Base-by-base conservation (phyloP, 208 protist genomes). In the Acanthamoeba culbertsoni region DNA sequence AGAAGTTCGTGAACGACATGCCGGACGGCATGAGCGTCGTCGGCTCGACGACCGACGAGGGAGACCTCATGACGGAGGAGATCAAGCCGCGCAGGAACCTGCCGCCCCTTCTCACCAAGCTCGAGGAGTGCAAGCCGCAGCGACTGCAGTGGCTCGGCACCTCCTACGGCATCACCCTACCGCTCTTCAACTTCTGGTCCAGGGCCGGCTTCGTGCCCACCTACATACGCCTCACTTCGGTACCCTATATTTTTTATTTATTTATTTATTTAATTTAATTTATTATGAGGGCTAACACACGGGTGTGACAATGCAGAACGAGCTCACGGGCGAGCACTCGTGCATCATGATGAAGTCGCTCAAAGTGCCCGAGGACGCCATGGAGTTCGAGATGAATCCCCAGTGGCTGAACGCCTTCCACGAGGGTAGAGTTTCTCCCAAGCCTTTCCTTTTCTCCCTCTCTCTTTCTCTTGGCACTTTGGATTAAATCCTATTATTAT, bases 291-390 rank as follows among this genome's bases (percentile, higher is more conserved):
- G 20, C 77, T 37, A 51, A 10, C 42, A 14, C 53, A 10, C 18
- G 20, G 12, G 16, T 48, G 37, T 59, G 28, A 31, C 20, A 33
- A 68, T n/a, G n/a, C 16, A 90, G 20, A 99, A 99, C 94, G 99
- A 99, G 86, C 95, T 99, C 31, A 99, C 99, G 18, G 99, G 99
- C 6, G 99, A 99, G 97, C 98, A 99, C 96, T 99, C 99, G 57
- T 99, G 98, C 82, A 99, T 99, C 57, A 99, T 99, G 98, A 93
- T 99, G 4, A 86, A 57, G 0, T 40, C 77, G 31, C 93, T 98
- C 42, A 48, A 93, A 18, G 48, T 18, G 53, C 18, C 31, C 37
- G 82, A 46, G 12, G 6, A 37, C 1, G 43, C n/a, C 6, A 92
- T 89, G 37, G 73, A 88, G 43, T 45, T 51, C 6, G 77, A 48